Evolutionary conservation across 192 early-diverging fungal genomes (phyloP).

Genomic region (Coemansia sp.): DNA sequence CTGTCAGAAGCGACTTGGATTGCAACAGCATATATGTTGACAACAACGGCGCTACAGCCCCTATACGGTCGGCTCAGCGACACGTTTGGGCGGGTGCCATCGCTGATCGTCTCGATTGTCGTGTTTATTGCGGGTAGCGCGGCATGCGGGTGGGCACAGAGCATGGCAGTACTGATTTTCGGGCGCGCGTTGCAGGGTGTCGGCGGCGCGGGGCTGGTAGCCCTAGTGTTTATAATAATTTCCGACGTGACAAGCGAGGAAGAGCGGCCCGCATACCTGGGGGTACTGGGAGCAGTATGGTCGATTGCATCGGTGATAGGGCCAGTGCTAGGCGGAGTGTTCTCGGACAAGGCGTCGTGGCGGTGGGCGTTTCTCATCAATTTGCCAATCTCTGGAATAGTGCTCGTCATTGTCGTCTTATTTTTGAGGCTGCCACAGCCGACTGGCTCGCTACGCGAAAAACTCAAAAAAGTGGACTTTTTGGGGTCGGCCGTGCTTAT

Average conservation of each 20-base stretch:
- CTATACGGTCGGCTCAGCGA: conserved; percentile 76
- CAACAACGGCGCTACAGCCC: conserved; percentile 71
- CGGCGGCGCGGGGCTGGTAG: conserved; percentile 65
- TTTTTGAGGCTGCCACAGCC: conserved; percentile 54
- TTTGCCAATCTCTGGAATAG: conserved; percentile 42
- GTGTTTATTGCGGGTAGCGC: conserved; percentile 58
- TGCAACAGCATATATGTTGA: conserved; percentile 65
- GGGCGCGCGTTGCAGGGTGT: conserved; percentile 64
- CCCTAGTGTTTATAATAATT: conserved; percentile 63
- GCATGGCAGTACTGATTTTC: conserved; percentile 64
- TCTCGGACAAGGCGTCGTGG: conserved; percentile 65
- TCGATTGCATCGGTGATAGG: conserved; percentile 64
- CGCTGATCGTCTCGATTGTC: conserved; percentile 54
- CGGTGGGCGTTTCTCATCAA: conserved; percentile 66
- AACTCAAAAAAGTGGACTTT: conserved; percentile 62
- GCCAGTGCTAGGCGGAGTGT: conserved; percentile 66
- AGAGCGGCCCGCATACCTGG: conserved; percentile 28
- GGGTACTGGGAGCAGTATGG: conserved; percentile 57
- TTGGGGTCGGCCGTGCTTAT: conserved; percentile 57
- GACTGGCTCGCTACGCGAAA: conserved; percentile 43
- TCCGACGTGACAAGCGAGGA: conserved; percentile 57
- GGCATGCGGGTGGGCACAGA: conserved; percentile 52
- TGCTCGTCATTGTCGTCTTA: conserved; percentile 40
- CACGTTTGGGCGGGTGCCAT: conserved; percentile 71
- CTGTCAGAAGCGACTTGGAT: conserved; percentile 73